Evolutionary conservation across 305 asterid species (phyloP).

Genomic region (Fraxinus sp.): DNA sequence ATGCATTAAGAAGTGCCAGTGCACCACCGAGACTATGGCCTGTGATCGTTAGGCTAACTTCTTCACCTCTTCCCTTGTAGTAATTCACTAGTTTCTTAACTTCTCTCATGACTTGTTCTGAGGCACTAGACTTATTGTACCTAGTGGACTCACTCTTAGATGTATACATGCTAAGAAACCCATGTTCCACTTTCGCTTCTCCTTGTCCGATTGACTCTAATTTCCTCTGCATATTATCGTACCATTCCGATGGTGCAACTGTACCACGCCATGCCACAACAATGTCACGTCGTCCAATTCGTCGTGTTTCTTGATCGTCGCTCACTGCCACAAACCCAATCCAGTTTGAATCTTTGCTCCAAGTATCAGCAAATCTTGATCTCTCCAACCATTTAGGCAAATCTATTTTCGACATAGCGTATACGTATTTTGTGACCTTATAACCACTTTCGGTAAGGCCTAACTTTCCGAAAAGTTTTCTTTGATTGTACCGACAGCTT

Average conservation of each 20-base stretch:
- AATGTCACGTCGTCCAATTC: slow-evolving; percentile 70
- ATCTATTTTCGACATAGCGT: slow-evolving; percentile 67
- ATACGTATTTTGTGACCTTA: slow-evolving; percentile 46
- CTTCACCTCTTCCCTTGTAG: slow-evolving; percentile 44
- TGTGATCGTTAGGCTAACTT: slow-evolving; percentile 64
- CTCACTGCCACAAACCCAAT: slow-evolving; percentile 75
- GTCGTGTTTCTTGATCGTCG: slow-evolving; percentile 50
- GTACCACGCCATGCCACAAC: slow-evolving; percentile 87
- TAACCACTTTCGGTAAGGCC: slow-evolving; percentile 49
- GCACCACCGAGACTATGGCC: slow-evolving; percentile 86
- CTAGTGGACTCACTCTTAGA: slow-evolving; percentile 54
- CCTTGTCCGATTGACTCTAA: slow-evolving; percentile 58
- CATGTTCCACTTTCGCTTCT: slow-evolving; percentile 65
- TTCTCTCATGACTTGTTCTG: slow-evolving; percentile 72
- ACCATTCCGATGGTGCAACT: slow-evolving; percentile 76
- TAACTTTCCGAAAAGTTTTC: slow-evolving; percentile 45
- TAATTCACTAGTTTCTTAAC: slow-evolving; percentile 35
- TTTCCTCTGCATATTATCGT: slow-evolving; percentile 62
- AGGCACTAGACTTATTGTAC: slow-evolving; percentile 71
- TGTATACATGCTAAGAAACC: slow-evolving; percentile 71
- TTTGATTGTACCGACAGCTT: slow-evolving; percentile 56
- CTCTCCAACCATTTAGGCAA: slow-evolving; percentile 64
- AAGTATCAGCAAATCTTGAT: slow-evolving; percentile 43
- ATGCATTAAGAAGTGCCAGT: slow-evolving; percentile 63
- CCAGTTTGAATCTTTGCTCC: slow-evolving; percentile 86